Evolutionary conservation across 192 early-diverging fungal genomes (phyloP).

Genomic region (Jimgerdemannia flammicorona): DNA sequence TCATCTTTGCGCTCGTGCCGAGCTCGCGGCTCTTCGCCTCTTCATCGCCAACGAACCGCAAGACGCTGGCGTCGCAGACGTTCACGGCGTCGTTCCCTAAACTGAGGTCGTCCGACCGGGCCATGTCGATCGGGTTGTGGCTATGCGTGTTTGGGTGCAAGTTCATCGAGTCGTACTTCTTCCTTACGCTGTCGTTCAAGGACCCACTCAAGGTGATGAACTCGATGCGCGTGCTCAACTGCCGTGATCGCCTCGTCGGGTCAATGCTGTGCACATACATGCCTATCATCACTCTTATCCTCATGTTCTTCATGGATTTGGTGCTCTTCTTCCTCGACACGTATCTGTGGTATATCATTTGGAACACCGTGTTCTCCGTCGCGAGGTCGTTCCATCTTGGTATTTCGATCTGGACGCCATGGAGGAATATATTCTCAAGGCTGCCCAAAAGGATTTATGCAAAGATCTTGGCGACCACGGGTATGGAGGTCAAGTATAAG

Average conservation of each 20-base stretch:
- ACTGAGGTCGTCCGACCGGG: conserved; percentile 59
- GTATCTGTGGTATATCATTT: conserved; percentile 87
- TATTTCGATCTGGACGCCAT: conserved; percentile 78
- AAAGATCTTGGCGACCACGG: conserved; percentile 63
- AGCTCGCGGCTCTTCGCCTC: conserved; percentile 50
- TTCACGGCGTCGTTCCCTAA: conserved; percentile 76
- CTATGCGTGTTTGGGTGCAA: conserved; percentile 71
- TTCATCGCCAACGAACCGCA: conserved; percentile 16
- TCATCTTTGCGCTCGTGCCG: conserved; percentile 65
- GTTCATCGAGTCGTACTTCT: conserved; percentile 79
- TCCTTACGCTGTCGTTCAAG: conserved; percentile 75
- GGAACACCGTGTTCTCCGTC: conserved; percentile 80
- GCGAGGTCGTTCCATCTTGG: conserved; percentile 70
- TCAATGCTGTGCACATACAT: conserved; percentile 59
- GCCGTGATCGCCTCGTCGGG: conserved; percentile 56
- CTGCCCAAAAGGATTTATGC: conserved; percentile 78
- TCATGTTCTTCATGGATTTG: conserved; percentile 73
- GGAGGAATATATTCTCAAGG: conserved; percentile 76
- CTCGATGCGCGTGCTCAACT: conserved; percentile 41
- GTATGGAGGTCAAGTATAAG: conserved; percentile 67
- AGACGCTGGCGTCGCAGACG: conserved; percentile 46
- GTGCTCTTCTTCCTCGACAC: conserved; percentile 84
- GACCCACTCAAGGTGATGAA: conserved; percentile 60
- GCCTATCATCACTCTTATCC: conserved; percentile 60
- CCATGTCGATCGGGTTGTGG: conserved; percentile 72